These are phyloP conservation scores for Solanum chiquidenum DNA, from an alignment of 257 asterid species.

Conservation along the genomic window DNA sequence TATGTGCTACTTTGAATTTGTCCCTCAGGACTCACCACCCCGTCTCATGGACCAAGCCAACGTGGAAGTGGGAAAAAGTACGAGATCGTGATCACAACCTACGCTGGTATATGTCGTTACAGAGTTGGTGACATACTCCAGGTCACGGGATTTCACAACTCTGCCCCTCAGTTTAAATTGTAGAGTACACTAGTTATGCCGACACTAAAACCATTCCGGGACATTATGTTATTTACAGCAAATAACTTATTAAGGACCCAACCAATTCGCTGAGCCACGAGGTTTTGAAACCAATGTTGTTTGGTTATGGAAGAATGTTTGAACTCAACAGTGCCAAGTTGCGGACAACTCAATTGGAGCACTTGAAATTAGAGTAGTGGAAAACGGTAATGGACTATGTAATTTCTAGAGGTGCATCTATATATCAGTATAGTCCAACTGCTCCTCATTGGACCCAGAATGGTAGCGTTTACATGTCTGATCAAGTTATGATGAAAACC, in stretches of 20 bases:
- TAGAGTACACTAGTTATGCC: too few species aligned
- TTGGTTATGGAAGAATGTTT: too few species aligned
- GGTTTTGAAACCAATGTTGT: too few species aligned
- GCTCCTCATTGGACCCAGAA: not conserved
- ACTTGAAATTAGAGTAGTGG: conserved; percentile 31
- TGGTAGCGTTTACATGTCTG: conserved; percentile 5
- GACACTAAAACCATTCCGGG: too few species aligned
- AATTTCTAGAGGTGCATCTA: conserved; percentile 71
- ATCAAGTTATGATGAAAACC: not conserved
- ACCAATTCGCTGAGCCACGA: too few species aligned
- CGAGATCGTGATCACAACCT: conserved; percentile 63
- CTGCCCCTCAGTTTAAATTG: conserved; percentile 57
- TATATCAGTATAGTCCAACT: conserved; percentile 37
- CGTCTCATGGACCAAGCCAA: conserved; percentile 43
- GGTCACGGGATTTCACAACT: conserved; percentile 50
- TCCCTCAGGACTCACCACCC: conserved; percentile 46
- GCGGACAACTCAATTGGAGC: too few species aligned
- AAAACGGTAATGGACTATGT: conserved; percentile 70
- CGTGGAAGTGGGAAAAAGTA: conserved; percentile 56
- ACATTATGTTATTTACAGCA: too few species aligned
- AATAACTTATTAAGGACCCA: too few species aligned
- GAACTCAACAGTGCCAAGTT: too few species aligned
- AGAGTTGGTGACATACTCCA: conserved; percentile 68
- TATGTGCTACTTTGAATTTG: conserved; percentile 78
- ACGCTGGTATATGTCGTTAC: conserved; percentile 62